phyloP scores from a whole-genome alignment of 1,284 basidiomycete species.

The Mycosarcoma mackinlayi region DNA sequence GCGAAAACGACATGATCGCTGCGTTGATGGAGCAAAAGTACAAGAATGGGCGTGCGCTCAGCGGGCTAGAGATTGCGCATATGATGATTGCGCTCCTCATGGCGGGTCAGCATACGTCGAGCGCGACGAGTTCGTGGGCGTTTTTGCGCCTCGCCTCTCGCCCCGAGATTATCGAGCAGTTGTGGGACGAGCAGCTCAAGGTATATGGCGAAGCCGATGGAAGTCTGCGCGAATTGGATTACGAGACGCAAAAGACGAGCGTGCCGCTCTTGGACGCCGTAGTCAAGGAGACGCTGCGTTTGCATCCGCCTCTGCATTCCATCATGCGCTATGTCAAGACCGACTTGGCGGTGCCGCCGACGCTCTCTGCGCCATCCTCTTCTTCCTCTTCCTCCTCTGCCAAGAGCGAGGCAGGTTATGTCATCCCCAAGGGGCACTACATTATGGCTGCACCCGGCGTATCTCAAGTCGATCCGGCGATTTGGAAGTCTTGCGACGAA shows the following conservation, averaged over 20 bases:
- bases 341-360: constrained; percentile 83
- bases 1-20: constrained; percentile 90
- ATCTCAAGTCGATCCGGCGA: constrained; percentile 83
- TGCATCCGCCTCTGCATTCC: constrained; percentile 67
- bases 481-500: constrained; percentile 75
- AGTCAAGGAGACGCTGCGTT: constrained; percentile 89
- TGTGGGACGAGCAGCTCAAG: constrained; percentile 87
- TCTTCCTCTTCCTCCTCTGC: too few species aligned
- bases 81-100: constrained; percentile 79
- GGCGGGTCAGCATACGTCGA: constrained; percentile 97
- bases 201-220: constrained; percentile 78
- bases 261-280: constrained; percentile 87
- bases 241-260: constrained; percentile 81
- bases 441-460: constrained; percentile 91
- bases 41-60: constrained; percentile 81
- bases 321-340: constrained; percentile 84
- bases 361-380: constrained; percentile 73
- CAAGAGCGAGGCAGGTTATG: constrained; percentile 71
- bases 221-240: constrained; percentile 80
- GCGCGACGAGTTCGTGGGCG: constrained; percentile 89
- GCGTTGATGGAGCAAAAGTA: constrained; percentile 87
- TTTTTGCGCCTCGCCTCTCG: constrained; percentile 87
- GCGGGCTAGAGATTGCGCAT: constrained; percentile 92
- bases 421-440: constrained; percentile 90
- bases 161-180: constrained; percentile 74